Evolutionary conservation across 208 protist species (phyloP), one percentile per base, ranked within the genome.

Genomic region (Entamoeba dispar): DNA sequence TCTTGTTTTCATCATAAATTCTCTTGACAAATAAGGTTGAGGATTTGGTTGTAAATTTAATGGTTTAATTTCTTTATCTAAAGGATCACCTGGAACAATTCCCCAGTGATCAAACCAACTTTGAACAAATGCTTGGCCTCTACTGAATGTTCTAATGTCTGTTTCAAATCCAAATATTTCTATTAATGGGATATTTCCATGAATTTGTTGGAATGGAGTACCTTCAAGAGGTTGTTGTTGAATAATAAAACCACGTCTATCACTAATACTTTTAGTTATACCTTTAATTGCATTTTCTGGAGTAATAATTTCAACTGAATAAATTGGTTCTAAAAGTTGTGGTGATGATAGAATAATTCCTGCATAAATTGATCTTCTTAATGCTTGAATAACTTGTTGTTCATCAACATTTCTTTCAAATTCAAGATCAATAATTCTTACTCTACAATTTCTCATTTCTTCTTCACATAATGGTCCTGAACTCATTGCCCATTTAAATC

Each of bases 151-250:
- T 52, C 99, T 96, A 34, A 99, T 95, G 95, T 99, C 98, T 31
- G 98, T 99, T 96, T 99, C 98, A 38, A 99, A 98, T 17, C 98
- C 98, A 95, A 99, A 99, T 86, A 97, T 98, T 93, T 99, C 98
- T 49, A 99, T 98, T 3, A 98, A 97, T 6, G 98, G 98, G 31
- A 99, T 96, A 93, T 97, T 94, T 14, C 94, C 95, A 22, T 77
- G 19, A 51, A 99, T 95, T n/a, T 96, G 96, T 61, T 97, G 96
- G 43, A 99, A 95, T 4, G 98, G 98, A 19, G 98, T 99, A n/a
- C 98, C 99, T 10, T 97, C 96, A 93, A 98, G 98, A 34, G 97
- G 97, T 31, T 96, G 94, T 43, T 98, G 97, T 19, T 95, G 94
- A 0, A 97, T 95, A 57, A 99, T 94, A 57, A 97, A 96, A 34